These are phyloP conservation scores for Mrakia blollopis DNA, from an alignment of 768 basidiomycete species.

Conservation along the genomic window DNA sequence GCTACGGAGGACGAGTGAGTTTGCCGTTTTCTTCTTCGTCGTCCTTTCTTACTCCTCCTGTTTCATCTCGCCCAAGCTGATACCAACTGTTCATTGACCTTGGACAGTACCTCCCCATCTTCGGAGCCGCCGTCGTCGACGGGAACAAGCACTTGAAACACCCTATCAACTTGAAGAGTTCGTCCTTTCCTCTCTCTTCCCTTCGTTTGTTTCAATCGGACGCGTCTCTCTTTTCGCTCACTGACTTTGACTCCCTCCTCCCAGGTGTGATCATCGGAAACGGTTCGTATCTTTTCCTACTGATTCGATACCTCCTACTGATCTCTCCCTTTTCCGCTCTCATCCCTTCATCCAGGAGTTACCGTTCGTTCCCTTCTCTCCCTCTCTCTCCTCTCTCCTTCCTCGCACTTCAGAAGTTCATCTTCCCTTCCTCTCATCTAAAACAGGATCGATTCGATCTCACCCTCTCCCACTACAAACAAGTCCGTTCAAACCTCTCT, in stretches of 20 bases:
- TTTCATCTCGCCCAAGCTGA: slow-evolving; percentile 11
- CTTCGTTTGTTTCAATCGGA: not conserved
- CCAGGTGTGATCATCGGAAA: slow-evolving; percentile 60
- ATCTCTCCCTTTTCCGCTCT: not conserved
- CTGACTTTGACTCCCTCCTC: not conserved
- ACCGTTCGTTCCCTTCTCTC: not conserved
- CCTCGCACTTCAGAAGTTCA: not conserved
- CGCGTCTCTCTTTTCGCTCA: not conserved
- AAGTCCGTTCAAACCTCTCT: not conserved
- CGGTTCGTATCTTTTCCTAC: slow-evolving; percentile 47
- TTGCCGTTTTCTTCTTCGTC: not conserved
- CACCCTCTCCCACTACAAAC: slow-evolving; percentile 17
- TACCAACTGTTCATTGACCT: not conserved
- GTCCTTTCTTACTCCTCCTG: not conserved
- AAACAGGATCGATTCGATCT: slow-evolving; percentile 21
- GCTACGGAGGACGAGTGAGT: slow-evolving; percentile 46
- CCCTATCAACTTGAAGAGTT: slow-evolving; percentile 59
- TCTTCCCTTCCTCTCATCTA: not conserved
- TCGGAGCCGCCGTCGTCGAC: slow-evolving; percentile 71
- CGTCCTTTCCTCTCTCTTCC: not conserved
- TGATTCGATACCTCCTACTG: not conserved
- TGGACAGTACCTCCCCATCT: slow-evolving; percentile 46
- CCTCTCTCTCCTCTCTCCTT: not conserved
- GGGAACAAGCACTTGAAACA: slow-evolving; percentile 56
- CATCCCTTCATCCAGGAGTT: not conserved